phyloP scores from a whole-genome alignment of 106 monocot species.

The Dendrobium huoshanense region DNA sequence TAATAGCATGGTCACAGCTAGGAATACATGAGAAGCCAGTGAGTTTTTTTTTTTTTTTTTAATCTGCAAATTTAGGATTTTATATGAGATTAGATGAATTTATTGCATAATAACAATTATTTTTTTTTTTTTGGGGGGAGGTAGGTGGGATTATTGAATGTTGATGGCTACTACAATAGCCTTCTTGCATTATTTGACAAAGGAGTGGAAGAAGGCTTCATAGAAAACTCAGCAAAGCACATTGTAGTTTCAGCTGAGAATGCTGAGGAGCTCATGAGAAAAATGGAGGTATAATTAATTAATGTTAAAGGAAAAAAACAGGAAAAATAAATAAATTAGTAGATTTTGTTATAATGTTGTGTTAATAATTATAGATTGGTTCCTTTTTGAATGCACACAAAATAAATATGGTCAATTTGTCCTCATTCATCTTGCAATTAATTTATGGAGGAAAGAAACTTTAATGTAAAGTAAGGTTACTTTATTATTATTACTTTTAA shows the following conservation, averaged over 20 bases:
- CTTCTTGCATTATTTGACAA: slow-evolving; percentile 76
- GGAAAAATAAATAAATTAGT: too few species aligned
- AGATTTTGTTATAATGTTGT: too few species aligned
- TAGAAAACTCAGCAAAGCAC: slow-evolving; percentile 52
- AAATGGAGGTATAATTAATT: slow-evolving; percentile 38
- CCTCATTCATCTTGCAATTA: too few species aligned
- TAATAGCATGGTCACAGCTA: slow-evolving; percentile 85
- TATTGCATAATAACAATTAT: too few species aligned
- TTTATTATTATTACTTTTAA: too few species aligned
- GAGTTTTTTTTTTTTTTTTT: slow-evolving; percentile 13
- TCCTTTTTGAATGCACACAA: too few species aligned
- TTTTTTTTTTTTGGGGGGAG: background rate
- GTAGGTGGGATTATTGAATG: slow-evolving; percentile 82
- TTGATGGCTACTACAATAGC: slow-evolving; percentile 81
- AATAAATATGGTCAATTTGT: too few species aligned
- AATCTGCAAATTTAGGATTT: background rate
- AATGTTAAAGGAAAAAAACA: too few species aligned
- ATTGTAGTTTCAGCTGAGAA: slow-evolving; percentile 62
- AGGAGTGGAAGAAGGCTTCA: slow-evolving; percentile 81
- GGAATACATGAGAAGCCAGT: slow-evolving; percentile 89
- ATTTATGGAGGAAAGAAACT: too few species aligned
- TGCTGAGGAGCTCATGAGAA: slow-evolving; percentile 56
- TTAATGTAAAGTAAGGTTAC: too few species aligned
- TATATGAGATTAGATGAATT: too few species aligned
- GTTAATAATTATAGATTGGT: too few species aligned